Evolutionary conservation across 2,329 filamentous ascomycete genomes (phyloP).

Genomic region (Aspergillus brunneoviolaceus): DNA sequence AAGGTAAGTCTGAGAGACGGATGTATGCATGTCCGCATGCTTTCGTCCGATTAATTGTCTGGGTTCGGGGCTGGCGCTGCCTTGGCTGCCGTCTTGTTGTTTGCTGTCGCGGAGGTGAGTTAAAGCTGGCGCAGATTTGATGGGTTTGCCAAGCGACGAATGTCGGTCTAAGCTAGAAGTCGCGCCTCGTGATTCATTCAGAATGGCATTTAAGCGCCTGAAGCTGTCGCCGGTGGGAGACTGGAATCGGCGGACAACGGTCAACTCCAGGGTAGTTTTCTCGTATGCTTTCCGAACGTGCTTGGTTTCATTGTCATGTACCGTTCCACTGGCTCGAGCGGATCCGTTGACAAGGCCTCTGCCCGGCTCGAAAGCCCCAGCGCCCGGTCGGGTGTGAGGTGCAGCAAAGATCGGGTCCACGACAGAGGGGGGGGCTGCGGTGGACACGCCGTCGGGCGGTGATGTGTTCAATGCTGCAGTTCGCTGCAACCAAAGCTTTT

Average conservation of each 20-base stretch:
- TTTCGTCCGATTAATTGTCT: slow-evolving; percentile 24
- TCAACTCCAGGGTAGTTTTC: slow-evolving; percentile 43
- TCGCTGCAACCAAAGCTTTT: slow-evolving; percentile 50
- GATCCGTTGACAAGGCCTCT: slow-evolving; percentile 32
- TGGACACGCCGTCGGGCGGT: slow-evolving; percentile 38
- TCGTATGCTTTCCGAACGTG: slow-evolving; percentile 47
- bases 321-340: slow-evolving; percentile 25
- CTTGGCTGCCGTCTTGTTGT: slow-evolving; percentile 17
- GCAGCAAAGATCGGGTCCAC: slow-evolving; percentile 37
- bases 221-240: slow-evolving; percentile 47
- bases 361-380: slow-evolving; percentile 30
- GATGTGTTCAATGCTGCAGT: slow-evolving; percentile 47
- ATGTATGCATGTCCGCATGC: slow-evolving; percentile 24
- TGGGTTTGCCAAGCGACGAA: slow-evolving; percentile 31
- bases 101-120: slow-evolving; percentile 30
- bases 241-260: slow-evolving; percentile 47
- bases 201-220: slow-evolving; percentile 34
- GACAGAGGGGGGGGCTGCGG: slow-evolving; percentile 33
- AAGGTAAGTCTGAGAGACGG: slow-evolving; percentile 32
- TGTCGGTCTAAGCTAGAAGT: slow-evolving; percentile 13
- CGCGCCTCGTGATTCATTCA: slow-evolving; percentile 22
- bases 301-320: slow-evolving; percentile 39
- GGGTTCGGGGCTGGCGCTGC: slow-evolving; percentile 23
- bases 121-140: slow-evolving; percentile 37
- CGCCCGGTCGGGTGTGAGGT: slow-evolving; percentile 30